Base-by-base conservation (phyloP, 345 rosid species). In the Brassica nigra region DNA sequence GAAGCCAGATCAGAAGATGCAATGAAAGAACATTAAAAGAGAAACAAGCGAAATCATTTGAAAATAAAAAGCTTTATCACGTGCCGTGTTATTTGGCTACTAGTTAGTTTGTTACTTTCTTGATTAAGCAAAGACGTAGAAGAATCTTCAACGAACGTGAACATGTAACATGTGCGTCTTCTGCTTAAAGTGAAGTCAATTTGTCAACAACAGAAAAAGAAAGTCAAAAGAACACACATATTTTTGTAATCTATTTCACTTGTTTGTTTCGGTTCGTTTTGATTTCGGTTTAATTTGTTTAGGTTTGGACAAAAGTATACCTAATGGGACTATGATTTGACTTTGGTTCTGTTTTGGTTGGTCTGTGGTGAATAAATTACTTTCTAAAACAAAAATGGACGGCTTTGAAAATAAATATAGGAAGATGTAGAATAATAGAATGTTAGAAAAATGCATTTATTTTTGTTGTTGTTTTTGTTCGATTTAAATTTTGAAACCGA, bases 141-240 rank as follows among this genome's bases (percentile, higher is more conserved):
- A 52, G 57, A 73, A 73, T 54, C 78, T 66, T 73, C 73, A 31
- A 29, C 14, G 33, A 29, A 4, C 36, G 49, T 57, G 44, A 59
- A 67, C 78, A 73, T 66, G 29, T 39, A 31, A 73, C 74, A 78
- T 58, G 68, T 66, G 73, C 71, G 7, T 73, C 62, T n/a, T 71
- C 57, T 6, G 57, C 15, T 37, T 12, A 30, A 31, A 57, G 7
- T 58, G 68, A 66, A 73, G 73, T 78, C 73, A 78, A 78, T 14
- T 20, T 66, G 68, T 66, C 82, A 73, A 52, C 57, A 52, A 52
- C 73, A 78, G 6, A 18, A 18, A 29, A 42, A 44, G 44, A 52
- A 14, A n/a, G 82, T 73, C 77, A 66, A 66, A 12, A 57, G 77
- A 72, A n/a, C 5, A 20, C 37, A 8, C 37, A 8, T 36, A 20